Evolutionary conservation across 768 basidiomycete species (phyloP).

Genomic region (Pleurotus citrinopileatus): DNA sequence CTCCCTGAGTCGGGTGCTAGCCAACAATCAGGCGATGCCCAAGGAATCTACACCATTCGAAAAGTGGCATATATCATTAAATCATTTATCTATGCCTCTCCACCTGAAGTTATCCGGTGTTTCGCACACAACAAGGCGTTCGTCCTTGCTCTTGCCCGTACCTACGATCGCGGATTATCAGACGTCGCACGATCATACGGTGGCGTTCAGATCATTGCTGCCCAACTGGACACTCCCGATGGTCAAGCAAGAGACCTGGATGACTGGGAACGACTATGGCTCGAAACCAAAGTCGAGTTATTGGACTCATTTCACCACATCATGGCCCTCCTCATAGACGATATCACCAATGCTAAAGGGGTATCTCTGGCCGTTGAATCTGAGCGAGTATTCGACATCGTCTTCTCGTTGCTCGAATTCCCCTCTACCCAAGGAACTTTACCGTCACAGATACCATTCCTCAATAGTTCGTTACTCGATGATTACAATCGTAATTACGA

Average conservation of each 20-base stretch:
- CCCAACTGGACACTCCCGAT: constrained; percentile 20
- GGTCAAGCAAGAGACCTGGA: constrained; percentile 34
- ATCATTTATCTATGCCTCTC: constrained; percentile 50
- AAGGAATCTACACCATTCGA: constrained; percentile 61
- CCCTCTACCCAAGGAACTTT: constrained; percentile 25
- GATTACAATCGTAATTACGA: constrained; percentile 74
- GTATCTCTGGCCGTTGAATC: constrained; percentile 40
- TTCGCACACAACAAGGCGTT: constrained; percentile 55
- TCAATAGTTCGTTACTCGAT: constrained; percentile 62
- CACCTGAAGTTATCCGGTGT: constrained; percentile 43
- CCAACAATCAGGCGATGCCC: constrained; percentile 28
- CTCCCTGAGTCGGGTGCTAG: not conserved
- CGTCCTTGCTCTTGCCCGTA: constrained; percentile 50
- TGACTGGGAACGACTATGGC: constrained; percentile 71
- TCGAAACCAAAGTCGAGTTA: constrained; percentile 70
- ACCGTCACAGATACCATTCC: constrained; percentile 46
- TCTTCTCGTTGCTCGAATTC: constrained; percentile 58
- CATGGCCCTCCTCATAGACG: constrained; percentile 44
- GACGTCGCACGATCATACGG: constrained; percentile 61
- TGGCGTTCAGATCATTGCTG: constrained; percentile 34
- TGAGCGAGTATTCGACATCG: constrained; percentile 53
- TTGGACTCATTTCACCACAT: constrained; percentile 69
- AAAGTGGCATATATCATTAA: constrained; percentile 59
- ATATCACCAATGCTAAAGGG: constrained; percentile 42
- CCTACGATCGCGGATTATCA: constrained; percentile 59